These are phyloP conservation scores for Trichoderma erinaceum DNA, from an alignment of 495 filamentous ascomycete genomes.

Conservation along the genomic window DNA sequence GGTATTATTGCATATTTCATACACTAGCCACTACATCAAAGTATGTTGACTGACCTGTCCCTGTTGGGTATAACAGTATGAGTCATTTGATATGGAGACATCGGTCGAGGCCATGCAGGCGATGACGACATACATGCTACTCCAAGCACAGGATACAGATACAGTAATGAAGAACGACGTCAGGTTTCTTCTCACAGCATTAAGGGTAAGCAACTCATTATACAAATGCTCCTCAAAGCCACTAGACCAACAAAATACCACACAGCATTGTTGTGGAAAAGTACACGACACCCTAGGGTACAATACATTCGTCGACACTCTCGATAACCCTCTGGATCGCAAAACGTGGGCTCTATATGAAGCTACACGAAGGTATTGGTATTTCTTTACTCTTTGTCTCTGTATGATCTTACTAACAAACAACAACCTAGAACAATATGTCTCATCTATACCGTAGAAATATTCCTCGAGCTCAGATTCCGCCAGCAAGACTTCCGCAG, in stretches of 20 bases:
- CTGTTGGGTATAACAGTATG: background rate
- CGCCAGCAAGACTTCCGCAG: background rate
- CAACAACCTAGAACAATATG: background rate
- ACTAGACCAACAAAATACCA: background rate
- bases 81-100: background rate
- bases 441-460: background rate
- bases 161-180: conserved; percentile 6
- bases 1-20: background rate
- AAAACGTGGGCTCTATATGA: background rate
- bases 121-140: background rate
- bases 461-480: conserved; percentile 1
- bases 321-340: background rate
- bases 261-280: background rate
- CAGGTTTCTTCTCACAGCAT: background rate
- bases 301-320: background rate
- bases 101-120: background rate
- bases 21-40: background rate
- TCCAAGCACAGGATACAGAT: conserved; percentile 6
- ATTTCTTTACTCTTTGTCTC: too few relatives aligned
- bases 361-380: background rate
- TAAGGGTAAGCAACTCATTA: background rate
- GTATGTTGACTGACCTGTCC: background rate
- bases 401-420: too few relatives aligned
- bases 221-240: background rate
- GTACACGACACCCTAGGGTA: background rate